Evolutionary conservation across 2,329 filamentous ascomycete genomes (phyloP), one percentile per base, ranked within the genome.

Genomic region (Fusarium irregulare): DNA sequence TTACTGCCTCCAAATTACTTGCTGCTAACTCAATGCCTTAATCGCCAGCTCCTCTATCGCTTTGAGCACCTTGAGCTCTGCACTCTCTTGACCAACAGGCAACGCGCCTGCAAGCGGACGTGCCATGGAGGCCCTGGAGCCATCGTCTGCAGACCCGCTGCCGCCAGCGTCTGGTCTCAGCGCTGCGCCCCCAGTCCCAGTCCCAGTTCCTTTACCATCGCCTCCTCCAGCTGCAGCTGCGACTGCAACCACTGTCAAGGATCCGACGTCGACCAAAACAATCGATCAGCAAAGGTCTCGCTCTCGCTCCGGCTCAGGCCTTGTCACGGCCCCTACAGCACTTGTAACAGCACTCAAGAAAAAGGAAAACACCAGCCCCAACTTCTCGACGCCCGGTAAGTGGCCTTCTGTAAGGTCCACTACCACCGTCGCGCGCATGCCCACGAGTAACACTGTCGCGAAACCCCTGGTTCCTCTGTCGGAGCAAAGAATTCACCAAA

Each of bases 381-480:
- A 54, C 34, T 32, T 53, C 48, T 63, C 64, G 44, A 63, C 71
- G 30, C 64, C 62, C 47, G 70, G 59, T 48, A 72, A 69, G 65
- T 71, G 70, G 70, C 70, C 70, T 21, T 66, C 72, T 44, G 56
- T 61, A 13, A 73, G 70, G 59, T 70, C 73, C 56, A 73, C 64
- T 25, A 56, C 60, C 48, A 68, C 58, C 14, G 47, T 51, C 23
- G 48, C 68, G 30, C 74, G 74, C 55, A 73, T 68, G 66, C 70
- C 57, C 40, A 56, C 72, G 63, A 70, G 72, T 14, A 67, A 68
- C 12, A 56, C 71, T 42, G 54, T 66, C 47, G 68, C 72, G 41
- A 83, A 79, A 60, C 79, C 84, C 16, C 74, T 86, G 65, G 70
- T 86, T 25, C 83, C 84, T 10, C 77, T 80, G n/a, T 80, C 83